Evolutionary conservation across 495 filamentous ascomycete genomes (phyloP), one percentile per base, ranked within the genome.

Genomic region (Aspergillus hancockii): DNA sequence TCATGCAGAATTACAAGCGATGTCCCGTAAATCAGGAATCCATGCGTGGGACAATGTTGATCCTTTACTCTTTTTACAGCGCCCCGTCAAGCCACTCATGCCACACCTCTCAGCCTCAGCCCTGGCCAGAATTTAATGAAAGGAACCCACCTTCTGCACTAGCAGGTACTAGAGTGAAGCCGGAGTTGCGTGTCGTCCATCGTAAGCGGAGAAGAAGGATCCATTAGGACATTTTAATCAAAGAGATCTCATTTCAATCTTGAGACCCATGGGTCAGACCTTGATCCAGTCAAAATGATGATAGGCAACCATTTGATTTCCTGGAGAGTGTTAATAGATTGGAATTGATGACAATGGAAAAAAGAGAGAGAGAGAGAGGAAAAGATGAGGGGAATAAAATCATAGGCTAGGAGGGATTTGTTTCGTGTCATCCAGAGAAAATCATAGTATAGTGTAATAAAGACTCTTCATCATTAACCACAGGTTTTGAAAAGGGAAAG

Each of bases 171-270:
- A 41, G 21, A 21, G 51, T 19, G 18, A 31, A 40, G 32, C 16
- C 32, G 32, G 51, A 53, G 51, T 53, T 53, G 51, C 51, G 51
- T 53, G 51, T 53, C 32, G 19, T 53, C 51, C 51, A 36, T 36
- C 22, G 32, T 19, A 53, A 53, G 51, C 51, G 51, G 51, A 53
- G 51, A 53, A 53, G 31, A 18, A 16, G 50, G 50, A 52, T 52
- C 50, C 50, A 52, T 32, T 36, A 16, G 50, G 50, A 16, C 18
- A 19, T 36, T 36, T 52, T 36, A 36, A 36, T 34, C 19, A 22
- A 47, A 43, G 16, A 47, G 43, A 47, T 47, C 43, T 47, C 43
- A 47, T 47, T 47, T 47, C 19, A 10, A 23, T 47, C 43, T 23
- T 23, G 43, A 47, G 43, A 23, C 19, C 21, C 18, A 47, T 23